phyloP scores from a whole-genome alignment of 345 rosid genomes.

The Abelmoschus esculentus region DNA sequence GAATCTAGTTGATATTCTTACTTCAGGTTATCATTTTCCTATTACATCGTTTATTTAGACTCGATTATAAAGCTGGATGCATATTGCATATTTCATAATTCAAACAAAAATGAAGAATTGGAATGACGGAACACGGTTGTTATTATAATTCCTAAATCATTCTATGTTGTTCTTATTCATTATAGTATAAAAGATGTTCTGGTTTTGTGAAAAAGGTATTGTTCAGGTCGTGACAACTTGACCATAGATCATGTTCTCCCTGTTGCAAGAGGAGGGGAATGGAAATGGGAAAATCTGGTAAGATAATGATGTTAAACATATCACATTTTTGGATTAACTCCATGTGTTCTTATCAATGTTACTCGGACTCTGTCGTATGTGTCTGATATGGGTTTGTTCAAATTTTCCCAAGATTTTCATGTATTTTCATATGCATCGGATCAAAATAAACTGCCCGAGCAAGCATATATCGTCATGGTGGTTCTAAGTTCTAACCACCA shows the following conservation, averaged over 20 bases:
- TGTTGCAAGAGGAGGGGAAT: slow-evolving; percentile 52
- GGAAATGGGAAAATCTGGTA: slow-evolving; percentile 96
- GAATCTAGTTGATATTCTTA: neutral
- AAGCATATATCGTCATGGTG: too few relatives aligned
- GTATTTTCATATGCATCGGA: neutral
- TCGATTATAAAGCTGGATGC: neutral
- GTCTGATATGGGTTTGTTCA: neutral
- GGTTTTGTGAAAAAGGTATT: slow-evolving; percentile 47
- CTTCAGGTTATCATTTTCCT: neutral
- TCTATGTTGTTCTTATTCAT: neutral
- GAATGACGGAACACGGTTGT: neutral
- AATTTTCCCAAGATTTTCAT: neutral
- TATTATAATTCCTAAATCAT: neutral
- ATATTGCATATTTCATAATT: neutral
- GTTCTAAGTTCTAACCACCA: too few relatives aligned
- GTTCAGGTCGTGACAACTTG: slow-evolving; percentile 64
- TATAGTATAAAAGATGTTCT: neutral
- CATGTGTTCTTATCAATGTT: neutral
- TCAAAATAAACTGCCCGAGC: too few relatives aligned
- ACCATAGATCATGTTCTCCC: slow-evolving; percentile 90
- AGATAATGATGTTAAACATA: neutral
- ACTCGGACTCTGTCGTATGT: neutral
- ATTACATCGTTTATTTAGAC: neutral
- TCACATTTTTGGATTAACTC: neutral
- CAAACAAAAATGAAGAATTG: neutral